Evolutionary conservation across 352 stramenopile species (phyloP).

Genomic region (Phytophthora vignae): DNA sequence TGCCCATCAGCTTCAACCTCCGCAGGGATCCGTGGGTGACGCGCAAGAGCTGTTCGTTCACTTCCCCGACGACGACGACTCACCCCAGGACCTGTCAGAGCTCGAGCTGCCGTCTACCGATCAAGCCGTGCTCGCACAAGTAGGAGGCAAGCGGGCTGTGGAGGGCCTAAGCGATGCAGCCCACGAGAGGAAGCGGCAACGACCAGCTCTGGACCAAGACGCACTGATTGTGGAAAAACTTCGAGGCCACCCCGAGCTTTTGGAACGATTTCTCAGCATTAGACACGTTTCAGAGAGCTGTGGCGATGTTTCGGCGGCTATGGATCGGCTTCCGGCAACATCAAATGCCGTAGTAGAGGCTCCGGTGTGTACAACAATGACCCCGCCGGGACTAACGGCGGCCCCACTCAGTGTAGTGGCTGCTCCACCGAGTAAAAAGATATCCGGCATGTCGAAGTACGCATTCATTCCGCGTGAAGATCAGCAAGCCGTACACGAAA

Average conservation of each 20-base stretch:
- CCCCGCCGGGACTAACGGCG: too few relatives aligned
- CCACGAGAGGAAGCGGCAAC: too few relatives aligned
- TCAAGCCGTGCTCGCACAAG: too few relatives aligned
- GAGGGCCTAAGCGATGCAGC: too few relatives aligned
- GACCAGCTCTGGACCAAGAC: neutral
- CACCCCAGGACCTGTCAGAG: neutral
- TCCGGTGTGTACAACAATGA: too few relatives aligned
- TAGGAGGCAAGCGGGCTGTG: too few relatives aligned
- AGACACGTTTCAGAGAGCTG: too few relatives aligned
- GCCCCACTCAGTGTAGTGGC: too few relatives aligned
- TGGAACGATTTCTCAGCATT: neutral
- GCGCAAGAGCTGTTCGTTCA: constrained; percentile 2
- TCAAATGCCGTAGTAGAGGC: too few relatives aligned
- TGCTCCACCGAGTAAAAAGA: neutral
- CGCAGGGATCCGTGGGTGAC: neutral
- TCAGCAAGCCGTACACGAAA: neutral
- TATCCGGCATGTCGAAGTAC: neutral
- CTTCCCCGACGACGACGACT: constrained; percentile 5
- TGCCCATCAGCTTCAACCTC: neutral
- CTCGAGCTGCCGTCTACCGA: too few relatives aligned
- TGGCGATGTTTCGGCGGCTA: too few relatives aligned
- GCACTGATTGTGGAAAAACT: constrained; percentile 1
- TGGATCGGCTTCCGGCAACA: too few relatives aligned
- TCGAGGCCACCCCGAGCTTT: neutral
- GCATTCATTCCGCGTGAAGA: constrained; percentile 1